A percentile compares a stretch with the other conserved stretches of the same genome.
These are phyloP conservation scores for Falciphora oryzae DNA, from an alignment of 2,329 filamentous ascomycete species.

Conservation along the genomic window DNA sequence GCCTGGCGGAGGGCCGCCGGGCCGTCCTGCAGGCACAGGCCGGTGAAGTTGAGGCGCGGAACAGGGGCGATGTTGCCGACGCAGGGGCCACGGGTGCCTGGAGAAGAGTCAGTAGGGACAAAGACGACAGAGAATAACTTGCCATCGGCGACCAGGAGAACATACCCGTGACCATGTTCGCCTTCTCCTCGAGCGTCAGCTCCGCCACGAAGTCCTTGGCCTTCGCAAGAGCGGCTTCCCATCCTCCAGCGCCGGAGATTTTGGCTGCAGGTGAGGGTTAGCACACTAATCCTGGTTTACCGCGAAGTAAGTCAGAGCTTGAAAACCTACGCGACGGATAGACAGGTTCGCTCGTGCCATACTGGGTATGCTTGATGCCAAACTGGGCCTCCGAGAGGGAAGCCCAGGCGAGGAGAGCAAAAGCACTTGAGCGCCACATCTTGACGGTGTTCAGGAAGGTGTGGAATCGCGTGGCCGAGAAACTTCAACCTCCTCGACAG, in stretches of 20 bases:
- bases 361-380: conserved; percentile 5
- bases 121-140: too few relatives aligned
- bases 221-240: conserved; percentile 59
- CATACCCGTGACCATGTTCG: conserved; percentile 68
- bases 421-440: conserved; percentile 3
- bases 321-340: not conserved
- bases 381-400: not conserved
- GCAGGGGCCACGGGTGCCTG: conserved; percentile 32
- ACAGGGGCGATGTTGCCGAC: conserved; percentile 37
- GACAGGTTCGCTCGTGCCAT: not conserved
- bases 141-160: too few relatives aligned
- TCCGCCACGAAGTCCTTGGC: conserved; percentile 61
- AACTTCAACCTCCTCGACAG: too few relatives aligned
- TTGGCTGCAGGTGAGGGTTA: not conserved
- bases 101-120: too few relatives aligned
- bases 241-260: conserved; percentile 26
- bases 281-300: conserved; percentile 13
- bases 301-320: conserved; percentile 10
- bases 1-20: conserved; percentile 33
- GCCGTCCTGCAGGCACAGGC: conserved; percentile 65
- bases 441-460: not conserved
- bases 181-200: conserved; percentile 66
- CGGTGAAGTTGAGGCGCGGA: conserved; percentile 49
- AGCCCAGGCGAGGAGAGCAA: not conserved
- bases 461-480: too few relatives aligned